Percentiles rank a stretch among this genome's conserved stretches.
Conservation (phyloP, 2,329 filamentous ascomycete species). For the Dactylonectria estremocensis region DNA sequence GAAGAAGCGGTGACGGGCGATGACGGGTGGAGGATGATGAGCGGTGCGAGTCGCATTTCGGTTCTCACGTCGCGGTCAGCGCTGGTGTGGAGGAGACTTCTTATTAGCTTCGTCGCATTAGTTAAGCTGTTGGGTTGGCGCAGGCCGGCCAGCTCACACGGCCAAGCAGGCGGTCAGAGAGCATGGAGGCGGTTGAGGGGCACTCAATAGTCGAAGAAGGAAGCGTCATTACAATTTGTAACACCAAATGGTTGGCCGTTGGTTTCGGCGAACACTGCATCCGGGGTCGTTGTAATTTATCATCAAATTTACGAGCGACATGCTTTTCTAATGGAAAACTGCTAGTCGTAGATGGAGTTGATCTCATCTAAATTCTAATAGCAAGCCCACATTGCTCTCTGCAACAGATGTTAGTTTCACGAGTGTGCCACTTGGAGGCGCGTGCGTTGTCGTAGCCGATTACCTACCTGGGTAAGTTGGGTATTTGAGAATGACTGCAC, state of each 20-base stretch:
- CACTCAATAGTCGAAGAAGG: not conserved
- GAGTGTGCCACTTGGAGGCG: constrained; percentile 29
- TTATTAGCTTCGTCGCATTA: constrained; percentile 14
- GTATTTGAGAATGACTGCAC: constrained; percentile 4
- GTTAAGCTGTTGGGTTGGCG: constrained; percentile 4
- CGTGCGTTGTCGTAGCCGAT: constrained; percentile 21
- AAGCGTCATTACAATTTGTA: not conserved
- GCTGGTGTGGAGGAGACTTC: constrained; percentile 1
- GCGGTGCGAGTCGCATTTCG: constrained; percentile 7
- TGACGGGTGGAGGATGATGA: constrained; percentile 11
- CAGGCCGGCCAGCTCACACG: too few species aligned
- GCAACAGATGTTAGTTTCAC: constrained; percentile 30
- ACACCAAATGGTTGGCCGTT: not conserved
- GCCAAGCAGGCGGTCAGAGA: not conserved
- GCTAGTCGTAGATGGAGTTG: constrained; percentile 22
- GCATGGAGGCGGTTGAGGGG: not conserved
- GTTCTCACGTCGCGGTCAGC: constrained; percentile 1
- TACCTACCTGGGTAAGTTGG: too few species aligned
- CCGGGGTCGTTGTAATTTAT: not conserved
- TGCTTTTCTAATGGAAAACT: constrained; percentile 1
- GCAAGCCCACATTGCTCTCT: not conserved
- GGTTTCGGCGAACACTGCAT: not conserved
- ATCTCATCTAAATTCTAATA: constrained; percentile 23
- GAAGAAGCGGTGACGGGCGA: constrained; percentile 31
- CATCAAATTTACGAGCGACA: constrained; percentile 11